Base-by-base conservation (phyloP, 2,329 filamentous ascomycete genomes). In the Juglanconis oblonga region DNA sequence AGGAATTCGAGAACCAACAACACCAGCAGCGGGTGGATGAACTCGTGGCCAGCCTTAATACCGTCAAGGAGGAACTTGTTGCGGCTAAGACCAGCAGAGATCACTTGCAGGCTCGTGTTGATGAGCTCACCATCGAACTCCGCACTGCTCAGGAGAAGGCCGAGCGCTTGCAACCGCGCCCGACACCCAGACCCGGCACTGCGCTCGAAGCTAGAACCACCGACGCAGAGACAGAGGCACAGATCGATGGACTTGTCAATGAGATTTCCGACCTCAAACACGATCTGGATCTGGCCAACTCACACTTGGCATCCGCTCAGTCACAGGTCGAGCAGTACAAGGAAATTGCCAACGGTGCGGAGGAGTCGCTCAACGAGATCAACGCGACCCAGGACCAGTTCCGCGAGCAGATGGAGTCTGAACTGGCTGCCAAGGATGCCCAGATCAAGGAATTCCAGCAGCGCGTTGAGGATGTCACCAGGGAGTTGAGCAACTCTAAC, bases 21-120 rank as follows among this genome's bases (percentile, higher is more conserved):
- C 87, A 85, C 54, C 92, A 97, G 72, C 95, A 92, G 74, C 87
- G 93, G 55, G 95, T 98, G 62, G 94, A 99, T 66, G 94, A 98
- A 69, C 84, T 99, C 50, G 89, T 94, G 64, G 81, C 87, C 36
- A 94, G 86, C 67, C 79, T 97, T 45, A 83, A 91, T 66, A 86
- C 92, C 62, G 86, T 88, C 54, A 91, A 94, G 49, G 93, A 98
- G 73, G 92, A 97, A 67, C 84, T 96, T 55, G 86, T 95, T 50
- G 87, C 88, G 32, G 86, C 88, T 31, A 97, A 96, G 79, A 97
- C 94, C 1, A 90, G 87, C 51, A 87, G 90, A 52, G 94, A 98
- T 72, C 91, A 97, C 71, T 81, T 99, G 2, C 93, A 98, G 72
- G 85, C 88, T 38, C 86, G 93, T 59, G 91, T 97, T 3, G 90